Evolutionary conservation across 139 green algal genomes (phyloP).

Genomic region (Yamagishiella unicocca): DNA sequence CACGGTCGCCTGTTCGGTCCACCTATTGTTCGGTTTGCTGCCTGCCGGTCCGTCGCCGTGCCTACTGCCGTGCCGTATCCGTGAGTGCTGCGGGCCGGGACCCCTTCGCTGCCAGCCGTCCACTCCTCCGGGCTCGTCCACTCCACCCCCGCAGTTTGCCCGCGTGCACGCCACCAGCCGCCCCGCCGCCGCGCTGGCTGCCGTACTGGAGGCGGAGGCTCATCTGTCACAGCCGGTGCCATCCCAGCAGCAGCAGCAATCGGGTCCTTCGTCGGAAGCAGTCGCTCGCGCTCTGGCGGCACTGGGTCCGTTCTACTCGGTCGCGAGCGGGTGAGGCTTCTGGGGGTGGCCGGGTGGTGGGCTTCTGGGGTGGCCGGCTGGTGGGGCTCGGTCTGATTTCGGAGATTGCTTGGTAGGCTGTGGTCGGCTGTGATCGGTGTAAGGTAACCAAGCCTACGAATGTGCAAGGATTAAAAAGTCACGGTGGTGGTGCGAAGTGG

Average conservation of each 20-base stretch:
- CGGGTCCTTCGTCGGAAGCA: not conserved
- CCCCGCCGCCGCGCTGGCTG: not conserved
- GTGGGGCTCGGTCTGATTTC: too few relatives aligned
- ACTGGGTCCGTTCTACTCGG: constrained; percentile 23
- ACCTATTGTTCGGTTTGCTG: too few relatives aligned
- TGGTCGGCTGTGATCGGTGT: too few relatives aligned
- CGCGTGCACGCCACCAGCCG: not conserved
- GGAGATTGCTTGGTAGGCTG: too few relatives aligned
- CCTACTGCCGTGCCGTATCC: not conserved
- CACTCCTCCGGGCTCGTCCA: not conserved
- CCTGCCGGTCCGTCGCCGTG: not conserved
- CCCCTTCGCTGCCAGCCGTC: not conserved
- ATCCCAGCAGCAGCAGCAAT: not conserved
- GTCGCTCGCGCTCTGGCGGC: constrained; percentile 7
- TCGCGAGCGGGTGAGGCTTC: not conserved
- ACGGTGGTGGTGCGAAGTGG: too few relatives aligned
- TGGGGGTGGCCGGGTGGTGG: not conserved
- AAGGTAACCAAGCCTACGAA: too few relatives aligned
- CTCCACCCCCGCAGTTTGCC: not conserved
- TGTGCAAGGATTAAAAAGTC: too few relatives aligned
- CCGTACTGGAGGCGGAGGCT: constrained; percentile 21
- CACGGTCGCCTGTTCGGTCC: not conserved
- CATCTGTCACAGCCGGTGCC: not conserved
- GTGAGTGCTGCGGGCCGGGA: not conserved
- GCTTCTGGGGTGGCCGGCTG: too few relatives aligned